phyloP scores from a whole-genome alignment of 352 stramenopile genomes.

The Globisporangium rhizosaccharum region DNA sequence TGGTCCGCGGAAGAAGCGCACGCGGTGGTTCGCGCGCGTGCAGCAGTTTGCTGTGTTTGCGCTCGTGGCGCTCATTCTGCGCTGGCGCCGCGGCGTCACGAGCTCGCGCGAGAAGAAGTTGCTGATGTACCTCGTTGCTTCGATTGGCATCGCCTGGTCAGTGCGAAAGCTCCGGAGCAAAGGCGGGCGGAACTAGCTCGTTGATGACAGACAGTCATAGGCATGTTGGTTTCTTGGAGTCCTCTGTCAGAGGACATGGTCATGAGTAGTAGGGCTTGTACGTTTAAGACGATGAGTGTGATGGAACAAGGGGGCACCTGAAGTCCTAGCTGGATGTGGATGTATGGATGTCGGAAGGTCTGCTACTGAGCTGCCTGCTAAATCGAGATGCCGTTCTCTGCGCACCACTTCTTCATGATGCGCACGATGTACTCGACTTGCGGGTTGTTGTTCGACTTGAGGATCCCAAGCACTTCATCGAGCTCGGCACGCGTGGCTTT shows the following conservation, averaged over 20 bases:
- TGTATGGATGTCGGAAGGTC: no score
- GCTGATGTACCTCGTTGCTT: conserved; percentile 57
- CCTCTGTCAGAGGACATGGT: no score
- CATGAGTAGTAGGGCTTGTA: no score
- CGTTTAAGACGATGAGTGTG: no score
- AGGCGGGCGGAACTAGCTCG: no score
- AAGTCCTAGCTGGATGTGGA: no score
- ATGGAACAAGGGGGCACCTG: no score
- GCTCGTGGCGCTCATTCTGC: conserved; percentile 32
- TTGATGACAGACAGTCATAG: no score
- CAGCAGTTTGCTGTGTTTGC: conserved; percentile 36
- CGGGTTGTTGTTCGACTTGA: conserved; percentile 93
- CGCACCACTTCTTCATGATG: conserved; percentile 95
- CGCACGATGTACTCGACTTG: conserved; percentile 95
- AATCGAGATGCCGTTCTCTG: conserved; percentile 86
- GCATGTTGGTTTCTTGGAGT: no score
- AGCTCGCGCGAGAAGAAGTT: conserved; percentile 48
- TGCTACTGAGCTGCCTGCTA: conserved; percentile 10
- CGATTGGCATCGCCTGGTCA: conserved; percentile 52
- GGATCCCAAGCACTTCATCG: conserved; percentile 88
- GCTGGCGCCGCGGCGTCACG: conserved; percentile 42
- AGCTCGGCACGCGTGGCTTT: conserved; percentile 88
- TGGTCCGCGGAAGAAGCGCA: conserved; percentile 1
- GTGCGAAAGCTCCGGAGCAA: conserved; percentile 46
- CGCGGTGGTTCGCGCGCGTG: conserved; percentile 28